Percentiles rank a stretch among this genome's conserved stretches.
These are phyloP conservation scores for Helotiales sp. DNA, from an alignment of 2,329 filamentous ascomycete genomes.

Conservation along the genomic window DNA sequence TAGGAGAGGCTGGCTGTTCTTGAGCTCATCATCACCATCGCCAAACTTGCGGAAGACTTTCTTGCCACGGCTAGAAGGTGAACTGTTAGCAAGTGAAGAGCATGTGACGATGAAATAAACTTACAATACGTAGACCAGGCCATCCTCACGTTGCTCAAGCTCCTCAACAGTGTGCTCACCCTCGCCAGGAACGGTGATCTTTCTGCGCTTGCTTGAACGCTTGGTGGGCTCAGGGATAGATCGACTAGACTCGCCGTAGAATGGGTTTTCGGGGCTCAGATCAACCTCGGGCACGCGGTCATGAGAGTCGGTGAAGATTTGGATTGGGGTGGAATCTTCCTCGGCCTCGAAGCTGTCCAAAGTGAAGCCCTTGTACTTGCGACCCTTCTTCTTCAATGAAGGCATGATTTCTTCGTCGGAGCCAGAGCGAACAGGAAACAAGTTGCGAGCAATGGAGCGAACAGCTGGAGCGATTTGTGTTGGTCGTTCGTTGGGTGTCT, in stretches of 20 bases:
- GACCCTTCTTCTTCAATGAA: slow-evolving; percentile 61
- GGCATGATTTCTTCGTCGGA: slow-evolving; percentile 61
- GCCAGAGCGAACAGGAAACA: slow-evolving; percentile 56
- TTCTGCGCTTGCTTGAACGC: slow-evolving; percentile 60
- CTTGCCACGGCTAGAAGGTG: slow-evolving; percentile 70
- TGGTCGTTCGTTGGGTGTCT: slow-evolving; percentile 69
- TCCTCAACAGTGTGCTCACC: slow-evolving; percentile 50
- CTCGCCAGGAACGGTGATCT: slow-evolving; percentile 58
- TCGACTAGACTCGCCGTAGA: slow-evolving; percentile 57
- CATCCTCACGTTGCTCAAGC: slow-evolving; percentile 73
- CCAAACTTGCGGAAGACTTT: slow-evolving; percentile 70
- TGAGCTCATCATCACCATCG: slow-evolving; percentile 40
- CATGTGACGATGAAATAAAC: slow-evolving; percentile 46
- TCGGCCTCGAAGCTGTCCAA: slow-evolving; percentile 64
- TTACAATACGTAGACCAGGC: slow-evolving; percentile 79
- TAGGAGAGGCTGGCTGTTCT: background rate
- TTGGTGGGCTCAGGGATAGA: slow-evolving; percentile 50
- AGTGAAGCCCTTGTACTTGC: slow-evolving; percentile 61
- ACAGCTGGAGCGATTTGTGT: slow-evolving; percentile 57
- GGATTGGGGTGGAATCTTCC: slow-evolving; percentile 60
- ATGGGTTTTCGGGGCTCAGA: slow-evolving; percentile 72
- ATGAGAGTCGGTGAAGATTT: slow-evolving; percentile 79
- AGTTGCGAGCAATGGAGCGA: slow-evolving; percentile 61
- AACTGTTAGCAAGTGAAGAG: slow-evolving; percentile 38
- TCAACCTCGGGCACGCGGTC: slow-evolving; percentile 76